Percentiles rank a stretch among this genome's conserved stretches.
Conservation (phyloP, 495 filamentous ascomycete genomes). For the Aspergillus leporis region DNA sequence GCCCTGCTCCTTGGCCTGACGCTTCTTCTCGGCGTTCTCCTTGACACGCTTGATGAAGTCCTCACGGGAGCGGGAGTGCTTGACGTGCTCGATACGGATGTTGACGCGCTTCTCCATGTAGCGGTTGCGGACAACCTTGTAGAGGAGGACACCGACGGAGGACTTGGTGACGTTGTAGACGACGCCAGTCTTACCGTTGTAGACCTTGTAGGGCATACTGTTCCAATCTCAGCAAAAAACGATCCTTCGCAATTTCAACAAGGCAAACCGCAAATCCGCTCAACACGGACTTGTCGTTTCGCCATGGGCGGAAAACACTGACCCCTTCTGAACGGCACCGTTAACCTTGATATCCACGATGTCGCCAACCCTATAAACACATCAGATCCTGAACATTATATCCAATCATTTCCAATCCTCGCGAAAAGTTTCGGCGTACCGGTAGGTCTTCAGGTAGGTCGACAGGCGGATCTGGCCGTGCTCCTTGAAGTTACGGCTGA, state of each 20-base stretch:
- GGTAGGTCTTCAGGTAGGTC: constrained; percentile 90
- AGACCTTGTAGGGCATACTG: constrained; percentile 98
- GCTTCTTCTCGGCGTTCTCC: constrained; percentile 88
- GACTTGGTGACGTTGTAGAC: constrained; percentile 98
- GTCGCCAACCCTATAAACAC: constrained; percentile 77
- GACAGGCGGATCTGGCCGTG: constrained; percentile 86
- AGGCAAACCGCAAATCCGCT: constrained; percentile 10
- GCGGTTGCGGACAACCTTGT: constrained; percentile 97
- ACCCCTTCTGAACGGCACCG: constrained; percentile 98
- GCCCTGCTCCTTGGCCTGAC: constrained; percentile 87
- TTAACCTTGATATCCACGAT: constrained; percentile 97
- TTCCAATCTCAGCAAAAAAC: constrained; percentile 36
- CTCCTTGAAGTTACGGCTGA: constrained; percentile 89
- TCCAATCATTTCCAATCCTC: constrained; percentile 12
- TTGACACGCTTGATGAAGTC: constrained; percentile 96
- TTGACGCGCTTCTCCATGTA: constrained; percentile 99
- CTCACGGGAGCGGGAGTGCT: constrained; percentile 87
- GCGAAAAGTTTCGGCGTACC: constrained; percentile 50
- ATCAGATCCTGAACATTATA: constrained; percentile 27
- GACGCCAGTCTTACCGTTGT: constrained; percentile 97
- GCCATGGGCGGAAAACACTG: constrained; percentile 43
- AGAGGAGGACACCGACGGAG: constrained; percentile 94
- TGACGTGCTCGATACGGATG: constrained; percentile 96
- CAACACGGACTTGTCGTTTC: constrained; percentile 17
- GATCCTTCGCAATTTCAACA: constrained; percentile 16